phyloP scores from a whole-genome alignment of 1,139 yeast genomes.

The Debaryomyces coudertii region DNA sequence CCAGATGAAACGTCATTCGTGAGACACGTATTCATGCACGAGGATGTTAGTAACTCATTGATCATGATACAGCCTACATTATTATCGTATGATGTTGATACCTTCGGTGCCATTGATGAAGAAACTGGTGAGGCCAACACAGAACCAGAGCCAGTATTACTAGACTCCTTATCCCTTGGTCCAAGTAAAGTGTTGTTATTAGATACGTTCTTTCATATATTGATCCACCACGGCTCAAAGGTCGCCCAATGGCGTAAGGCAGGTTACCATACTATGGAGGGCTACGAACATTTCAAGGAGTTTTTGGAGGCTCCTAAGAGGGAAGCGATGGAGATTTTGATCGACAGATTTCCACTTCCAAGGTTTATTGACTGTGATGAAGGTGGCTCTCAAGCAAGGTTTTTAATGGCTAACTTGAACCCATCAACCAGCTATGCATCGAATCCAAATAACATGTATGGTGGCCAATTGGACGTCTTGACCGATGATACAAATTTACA shows the following conservation, averaged over 20 bases:
- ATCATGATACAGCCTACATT: conserved; percentile 97
- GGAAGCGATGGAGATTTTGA: conserved; percentile 68
- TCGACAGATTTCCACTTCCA: conserved; percentile 74
- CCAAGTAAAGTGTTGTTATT: conserved; percentile 72
- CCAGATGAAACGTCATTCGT: conserved; percentile 79
- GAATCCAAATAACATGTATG: conserved; percentile 37
- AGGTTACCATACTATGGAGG: conserved; percentile 68
- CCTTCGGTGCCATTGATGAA: conserved; percentile 50
- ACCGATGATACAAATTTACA: conserved; percentile 76
- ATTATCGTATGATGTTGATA: conserved; percentile 64
- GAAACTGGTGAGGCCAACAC: conserved; percentile 29
- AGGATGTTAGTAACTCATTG: conserved; percentile 86
- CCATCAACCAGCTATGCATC: conserved; percentile 67
- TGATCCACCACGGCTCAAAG: conserved; percentile 68
- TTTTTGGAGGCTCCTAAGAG: conserved; percentile 66
- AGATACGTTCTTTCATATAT: conserved; percentile 91
- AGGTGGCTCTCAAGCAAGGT: conserved; percentile 79
- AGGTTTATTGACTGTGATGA: conserved; percentile 75
- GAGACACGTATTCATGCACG: conserved; percentile 67
- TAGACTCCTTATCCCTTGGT: conserved; percentile 84
- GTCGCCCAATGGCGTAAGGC: conserved; percentile 73
- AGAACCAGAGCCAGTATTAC: conserved; percentile 90
- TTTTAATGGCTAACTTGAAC: conserved; percentile 71
- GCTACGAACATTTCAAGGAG: conserved; percentile 61
- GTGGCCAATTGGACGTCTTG: conserved; percentile 45